These are phyloP conservation scores for Cercospora zeae-maydis DNA, from an alignment of 2,329 filamentous ascomycete species.

Conservation along the genomic window DNA sequence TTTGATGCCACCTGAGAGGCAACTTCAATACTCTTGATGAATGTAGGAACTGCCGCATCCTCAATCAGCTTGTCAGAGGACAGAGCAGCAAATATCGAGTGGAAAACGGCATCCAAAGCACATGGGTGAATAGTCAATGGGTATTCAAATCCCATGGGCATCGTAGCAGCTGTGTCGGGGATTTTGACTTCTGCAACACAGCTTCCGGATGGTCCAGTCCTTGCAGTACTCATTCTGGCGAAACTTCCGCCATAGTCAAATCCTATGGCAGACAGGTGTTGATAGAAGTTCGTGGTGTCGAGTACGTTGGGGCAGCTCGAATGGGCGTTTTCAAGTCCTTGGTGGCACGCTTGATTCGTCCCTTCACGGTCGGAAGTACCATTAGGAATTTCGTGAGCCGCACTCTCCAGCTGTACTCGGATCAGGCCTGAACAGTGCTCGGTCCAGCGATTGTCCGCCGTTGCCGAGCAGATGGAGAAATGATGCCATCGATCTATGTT, in stretches of 20 bases:
- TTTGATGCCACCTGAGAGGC: not conserved
- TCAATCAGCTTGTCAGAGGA: not conserved
- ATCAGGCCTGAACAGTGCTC: not conserved
- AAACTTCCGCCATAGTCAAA: not conserved
- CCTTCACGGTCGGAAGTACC: not conserved
- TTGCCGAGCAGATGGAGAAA: not conserved
- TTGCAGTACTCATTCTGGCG: not conserved
- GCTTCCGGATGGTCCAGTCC: not conserved
- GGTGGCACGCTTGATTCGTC: not conserved
- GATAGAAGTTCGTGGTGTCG: too few species aligned
- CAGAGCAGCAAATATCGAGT: not conserved
- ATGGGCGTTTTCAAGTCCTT: too few species aligned
- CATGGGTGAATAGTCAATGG: not conserved
- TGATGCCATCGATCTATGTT: not conserved
- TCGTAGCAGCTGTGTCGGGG: not conserved
- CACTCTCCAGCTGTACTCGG: not conserved
- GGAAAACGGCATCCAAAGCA: not conserved
- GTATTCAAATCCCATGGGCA: not conserved
- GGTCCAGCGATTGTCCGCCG: not conserved
- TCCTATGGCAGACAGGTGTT: not conserved
- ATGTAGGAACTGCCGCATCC: constrained; percentile 1
- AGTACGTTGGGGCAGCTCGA: too few species aligned
- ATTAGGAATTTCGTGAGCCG: not conserved
- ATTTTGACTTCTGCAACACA: not conserved
- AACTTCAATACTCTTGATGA: not conserved